A percentile compares a stretch with the other conserved stretches of the same genome.
These are phyloP conservation scores for Oidiodendron maius DNA, from an alignment of 495 filamentous ascomycete genomes.

Conservation along the genomic window DNA sequence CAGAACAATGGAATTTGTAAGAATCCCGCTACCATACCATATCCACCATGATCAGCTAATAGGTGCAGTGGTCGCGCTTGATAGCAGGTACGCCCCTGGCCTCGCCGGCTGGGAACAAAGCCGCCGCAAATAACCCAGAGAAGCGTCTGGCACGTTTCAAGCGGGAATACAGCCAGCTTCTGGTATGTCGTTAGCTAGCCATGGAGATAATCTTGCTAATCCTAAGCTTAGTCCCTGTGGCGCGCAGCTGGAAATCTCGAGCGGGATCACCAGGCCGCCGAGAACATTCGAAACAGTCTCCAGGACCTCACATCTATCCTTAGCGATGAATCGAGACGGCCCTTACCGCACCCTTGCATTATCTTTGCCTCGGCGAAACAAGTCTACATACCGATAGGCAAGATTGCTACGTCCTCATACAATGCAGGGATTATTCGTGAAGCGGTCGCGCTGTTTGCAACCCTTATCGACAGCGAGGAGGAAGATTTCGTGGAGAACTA, in stretches of 20 bases:
- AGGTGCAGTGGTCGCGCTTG: constrained; percentile 73
- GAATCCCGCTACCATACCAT: not conserved
- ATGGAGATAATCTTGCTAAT: constrained; percentile 6
- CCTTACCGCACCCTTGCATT: constrained; percentile 83
- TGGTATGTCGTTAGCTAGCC: constrained; percentile 47
- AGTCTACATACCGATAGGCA: constrained; percentile 79
- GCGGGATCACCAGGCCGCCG: constrained; percentile 46
- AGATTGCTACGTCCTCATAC: constrained; percentile 73
- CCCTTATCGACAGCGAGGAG: constrained; percentile 90
- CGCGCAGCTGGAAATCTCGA: constrained; percentile 54
- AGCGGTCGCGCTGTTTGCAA: constrained; percentile 78
- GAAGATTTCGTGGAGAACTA: constrained; percentile 85
- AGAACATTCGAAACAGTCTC: constrained; percentile 44
- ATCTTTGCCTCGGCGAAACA: constrained; percentile 75
- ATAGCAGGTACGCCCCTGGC: constrained; percentile 72
- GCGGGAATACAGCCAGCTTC: constrained; percentile 74
- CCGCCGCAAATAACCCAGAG: constrained; percentile 67
- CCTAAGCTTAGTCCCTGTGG: constrained; percentile 65
- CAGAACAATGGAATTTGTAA: constrained; percentile 25
- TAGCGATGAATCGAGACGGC: constrained; percentile 80
- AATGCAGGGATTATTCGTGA: constrained; percentile 75
- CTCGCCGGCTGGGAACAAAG: constrained; percentile 48
- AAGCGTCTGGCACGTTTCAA: constrained; percentile 88
- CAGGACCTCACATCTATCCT: constrained; percentile 71
- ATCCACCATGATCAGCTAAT: not conserved